Percentiles rank a stretch among this genome's conserved stretches.
Evolutionary conservation across 164 flowering plant species (phyloP).

Genomic region (Aristolochia contorta): DNA sequence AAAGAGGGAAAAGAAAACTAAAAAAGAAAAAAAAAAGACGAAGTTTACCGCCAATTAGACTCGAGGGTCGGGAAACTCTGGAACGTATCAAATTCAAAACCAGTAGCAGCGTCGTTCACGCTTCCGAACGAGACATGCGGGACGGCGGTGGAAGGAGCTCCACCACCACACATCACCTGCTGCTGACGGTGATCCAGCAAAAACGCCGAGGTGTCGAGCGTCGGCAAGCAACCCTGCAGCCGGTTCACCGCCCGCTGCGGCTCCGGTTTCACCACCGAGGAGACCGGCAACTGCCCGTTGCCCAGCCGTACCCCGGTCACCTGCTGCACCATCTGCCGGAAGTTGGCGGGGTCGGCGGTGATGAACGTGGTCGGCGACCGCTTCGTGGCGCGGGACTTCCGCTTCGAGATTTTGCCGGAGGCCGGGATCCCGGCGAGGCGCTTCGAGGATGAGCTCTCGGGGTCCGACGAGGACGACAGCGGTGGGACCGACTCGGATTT

Average conservation of each 20-base stretch:
- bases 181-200: conserved; percentile 30
- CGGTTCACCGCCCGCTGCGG: conserved; percentile 40
- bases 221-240: conserved; percentile 34
- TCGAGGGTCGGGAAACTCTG: conserved; percentile 74
- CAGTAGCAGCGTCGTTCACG: conserved; percentile 1
- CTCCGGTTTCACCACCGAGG: conserved; percentile 60
- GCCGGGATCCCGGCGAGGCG: conserved; percentile 9
- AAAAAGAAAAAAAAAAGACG: too few relatives aligned
- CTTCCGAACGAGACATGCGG: conserved; percentile 12
- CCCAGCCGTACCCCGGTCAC: conserved; percentile 65
- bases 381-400: conserved; percentile 76
- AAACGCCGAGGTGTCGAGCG: conserved; percentile 69
- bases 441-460: conserved; percentile 1
- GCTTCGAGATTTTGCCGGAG: conserved; percentile 43
- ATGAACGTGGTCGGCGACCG: conserved; percentile 75
- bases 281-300: conserved; percentile 13
- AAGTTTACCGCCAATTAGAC: conserved; percentile 39
- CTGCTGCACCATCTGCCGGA: conserved; percentile 97
- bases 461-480: conserved; percentile 3
- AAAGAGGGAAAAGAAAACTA: neutral
- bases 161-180: too few relatives aligned
- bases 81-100: conserved; percentile 31
- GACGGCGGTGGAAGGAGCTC: conserved; percentile 10
- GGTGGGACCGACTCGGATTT: conserved; percentile 5
- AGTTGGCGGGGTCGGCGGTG: conserved; percentile 77